Percentiles rank a stretch among this genome's conserved stretches.
Conservation (phyloP, 1,284 basidiomycete species). For the Wallemia hederae region DNA sequence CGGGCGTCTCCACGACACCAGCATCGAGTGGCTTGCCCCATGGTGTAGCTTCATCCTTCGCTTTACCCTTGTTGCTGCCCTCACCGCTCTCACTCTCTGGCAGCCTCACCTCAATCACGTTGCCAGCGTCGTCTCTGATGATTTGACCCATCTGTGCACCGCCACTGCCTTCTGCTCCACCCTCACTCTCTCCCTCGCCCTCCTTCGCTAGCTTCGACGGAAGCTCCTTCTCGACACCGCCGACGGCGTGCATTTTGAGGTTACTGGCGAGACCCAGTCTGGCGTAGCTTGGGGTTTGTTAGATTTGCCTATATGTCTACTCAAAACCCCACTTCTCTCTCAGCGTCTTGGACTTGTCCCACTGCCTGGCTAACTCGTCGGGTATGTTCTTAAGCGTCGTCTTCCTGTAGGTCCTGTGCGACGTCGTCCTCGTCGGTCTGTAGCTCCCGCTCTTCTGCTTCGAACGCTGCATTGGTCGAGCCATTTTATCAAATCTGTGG, state of each 20-base stretch:
- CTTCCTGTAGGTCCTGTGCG: not conserved
- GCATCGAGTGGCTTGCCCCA: not conserved
- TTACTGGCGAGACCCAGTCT: not conserved
- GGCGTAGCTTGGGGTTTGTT: not conserved
- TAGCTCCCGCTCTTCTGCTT: not conserved
- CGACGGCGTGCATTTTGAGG: not conserved
- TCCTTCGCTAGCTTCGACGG: not conserved
- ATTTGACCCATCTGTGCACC: not conserved
- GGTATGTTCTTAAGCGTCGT: not conserved
- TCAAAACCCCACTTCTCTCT: not conserved
- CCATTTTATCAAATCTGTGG: not conserved
- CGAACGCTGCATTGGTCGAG: not conserved
- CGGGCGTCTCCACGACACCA: not conserved
- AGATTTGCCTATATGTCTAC: not conserved
- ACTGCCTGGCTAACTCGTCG: not conserved
- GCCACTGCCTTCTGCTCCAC: not conserved
- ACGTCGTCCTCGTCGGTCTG: not conserved
- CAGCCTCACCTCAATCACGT: not conserved
- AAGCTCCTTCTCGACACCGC: not conserved
- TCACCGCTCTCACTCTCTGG: not conserved
- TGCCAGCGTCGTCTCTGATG: not conserved
- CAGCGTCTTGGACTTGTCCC: not conserved
- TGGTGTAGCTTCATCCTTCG: not conserved
- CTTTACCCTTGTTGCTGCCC: not conserved
- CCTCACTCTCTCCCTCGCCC: not conserved